Base-by-base conservation (phyloP, 2,329 filamentous ascomycete species). In the Lomentospora prolificans region DNA sequence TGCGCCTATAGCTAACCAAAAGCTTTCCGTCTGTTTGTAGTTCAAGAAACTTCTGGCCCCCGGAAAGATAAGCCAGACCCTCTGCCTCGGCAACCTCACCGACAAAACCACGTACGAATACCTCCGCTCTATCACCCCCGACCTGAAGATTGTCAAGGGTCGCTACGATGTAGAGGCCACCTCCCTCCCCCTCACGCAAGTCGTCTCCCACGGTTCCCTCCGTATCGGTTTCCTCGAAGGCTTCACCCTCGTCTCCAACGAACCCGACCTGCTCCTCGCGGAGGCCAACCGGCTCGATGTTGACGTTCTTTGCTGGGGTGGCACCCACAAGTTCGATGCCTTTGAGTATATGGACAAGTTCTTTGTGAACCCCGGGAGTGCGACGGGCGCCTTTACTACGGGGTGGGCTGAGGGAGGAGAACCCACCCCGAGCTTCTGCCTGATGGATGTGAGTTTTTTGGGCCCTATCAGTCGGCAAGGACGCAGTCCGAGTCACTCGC, bases 391-490 rank as follows among this genome's bases (percentile, higher is more conserved):
- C 2, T 82, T 81, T 60, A 73, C 78, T 22, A 78, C 78, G 1
- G 77, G 79, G 19, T 84, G 80, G 77, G 73, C 72, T 19, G 72
- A 73, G 53, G 79, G 79, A 41, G 75, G 72, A n/a, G 82, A 88
- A 66, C 87, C 87, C 24, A 85, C 85, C 57, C 92, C 92, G 25
- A 96, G 90, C 68, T 96, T 97, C 71, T 96, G 94, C 66, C 73
- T 97, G 69, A 96, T 97, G 92, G 92, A 97, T 80, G 91, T 96
- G 25, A 30, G 55, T 56, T n/a, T 30, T 31, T 17, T 33, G n/a
- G n/a, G n/a, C n/a, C n/a, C n/a, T 31, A 10, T 52, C 22, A 7
- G n/a, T n/a, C n/a, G n/a, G n/a, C n/a, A n/a, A n/a, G n/a, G n/a
- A n/a, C n/a, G n/a, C n/a, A n/a, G n/a, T n/a, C n/a, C n/a, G n/a